These are phyloP conservation scores for Tieghemostelium lacteum DNA, from an alignment of 78 protist genomes.

Conservation along the genomic window DNA sequence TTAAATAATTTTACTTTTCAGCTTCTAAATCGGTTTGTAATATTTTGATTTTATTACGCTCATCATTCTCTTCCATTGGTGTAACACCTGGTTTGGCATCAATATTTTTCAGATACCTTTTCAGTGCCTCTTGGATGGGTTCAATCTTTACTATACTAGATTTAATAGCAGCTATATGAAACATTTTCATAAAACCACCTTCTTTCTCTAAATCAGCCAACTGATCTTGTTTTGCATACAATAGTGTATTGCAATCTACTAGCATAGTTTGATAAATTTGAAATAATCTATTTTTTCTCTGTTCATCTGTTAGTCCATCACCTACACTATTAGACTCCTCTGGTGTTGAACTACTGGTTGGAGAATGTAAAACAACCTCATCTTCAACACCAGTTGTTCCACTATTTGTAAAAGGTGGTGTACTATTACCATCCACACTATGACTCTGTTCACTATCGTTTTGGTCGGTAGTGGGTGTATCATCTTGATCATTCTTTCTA, in stretches of 20 bases:
- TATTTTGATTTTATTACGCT: background rate
- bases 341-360: too few relatives aligned
- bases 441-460: background rate
- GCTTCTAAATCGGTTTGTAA: slow-evolving; percentile 22
- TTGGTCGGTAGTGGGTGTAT: background rate
- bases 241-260: slow-evolving; percentile 60
- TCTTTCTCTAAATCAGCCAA: slow-evolving; percentile 26
- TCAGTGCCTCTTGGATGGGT: slow-evolving; percentile 37
- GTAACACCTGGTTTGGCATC: slow-evolving; percentile 34
- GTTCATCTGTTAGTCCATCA: slow-evolving; percentile 3
- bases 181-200: slow-evolving; percentile 54
- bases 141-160: slow-evolving; percentile 36
- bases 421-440: background rate
- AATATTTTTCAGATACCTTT: slow-evolving; percentile 15
- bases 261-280: slow-evolving; percentile 23
- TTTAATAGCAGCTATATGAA: slow-evolving; percentile 15
- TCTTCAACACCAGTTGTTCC: too few relatives aligned
- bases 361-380: too few relatives aligned
- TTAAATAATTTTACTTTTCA: too few relatives aligned
- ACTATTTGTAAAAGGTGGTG: too few relatives aligned
- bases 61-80: slow-evolving; percentile 12
- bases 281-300: slow-evolving; percentile 65
- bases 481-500: too few relatives aligned
- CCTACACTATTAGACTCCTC: too few relatives aligned
- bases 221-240: slow-evolving; percentile 50